phyloP scores from a whole-genome alignment of 352 stramenopile species.

The Thraustochytrium striatum region DNA sequence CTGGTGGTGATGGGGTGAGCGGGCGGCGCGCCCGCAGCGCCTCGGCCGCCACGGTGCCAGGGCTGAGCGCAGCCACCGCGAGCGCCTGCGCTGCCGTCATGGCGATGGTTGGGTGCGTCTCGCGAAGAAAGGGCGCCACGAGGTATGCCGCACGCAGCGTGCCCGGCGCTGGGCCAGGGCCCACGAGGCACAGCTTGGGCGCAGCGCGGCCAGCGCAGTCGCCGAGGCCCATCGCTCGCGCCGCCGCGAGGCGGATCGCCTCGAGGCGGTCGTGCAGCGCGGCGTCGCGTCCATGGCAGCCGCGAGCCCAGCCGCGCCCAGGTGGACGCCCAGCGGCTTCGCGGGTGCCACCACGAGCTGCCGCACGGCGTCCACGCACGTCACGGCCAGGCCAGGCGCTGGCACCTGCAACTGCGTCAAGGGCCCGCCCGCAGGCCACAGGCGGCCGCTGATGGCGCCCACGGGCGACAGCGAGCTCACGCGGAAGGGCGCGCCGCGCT shows the following conservation, averaged over 20 bases:
- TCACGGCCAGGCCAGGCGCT: background rate
- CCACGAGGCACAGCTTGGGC: slow-evolving; percentile 40
- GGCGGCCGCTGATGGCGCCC: background rate
- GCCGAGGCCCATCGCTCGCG: slow-evolving; percentile 11
- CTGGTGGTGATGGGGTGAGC: too few species aligned
- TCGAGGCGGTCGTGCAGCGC: background rate
- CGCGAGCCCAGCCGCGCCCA: background rate
- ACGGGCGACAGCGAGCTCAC: background rate
- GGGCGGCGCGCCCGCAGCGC: too few species aligned
- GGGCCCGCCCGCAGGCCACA: background rate
- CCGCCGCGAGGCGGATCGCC: background rate
- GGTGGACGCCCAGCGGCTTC: background rate
- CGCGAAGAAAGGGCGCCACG: slow-evolving; percentile 25
- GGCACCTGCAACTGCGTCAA: background rate
- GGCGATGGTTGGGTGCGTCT: slow-evolving; percentile 17
- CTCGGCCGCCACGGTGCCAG: background rate
- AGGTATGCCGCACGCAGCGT: slow-evolving; percentile 3
- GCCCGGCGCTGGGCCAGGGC: background rate
- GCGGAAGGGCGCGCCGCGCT: background rate
- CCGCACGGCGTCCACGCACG: slow-evolving; percentile 23
- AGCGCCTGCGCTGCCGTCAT: slow-evolving; percentile 41
- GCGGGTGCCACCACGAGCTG: background rate
- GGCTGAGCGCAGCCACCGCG: background rate
- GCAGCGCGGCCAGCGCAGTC: slow-evolving; percentile 22
- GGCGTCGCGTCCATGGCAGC: background rate